A percentile compares a stretch with the other conserved stretches of the same genome.
Conservation (phyloP, 2,329 filamentous ascomycete species). For the Aplosporella prunicola region DNA sequence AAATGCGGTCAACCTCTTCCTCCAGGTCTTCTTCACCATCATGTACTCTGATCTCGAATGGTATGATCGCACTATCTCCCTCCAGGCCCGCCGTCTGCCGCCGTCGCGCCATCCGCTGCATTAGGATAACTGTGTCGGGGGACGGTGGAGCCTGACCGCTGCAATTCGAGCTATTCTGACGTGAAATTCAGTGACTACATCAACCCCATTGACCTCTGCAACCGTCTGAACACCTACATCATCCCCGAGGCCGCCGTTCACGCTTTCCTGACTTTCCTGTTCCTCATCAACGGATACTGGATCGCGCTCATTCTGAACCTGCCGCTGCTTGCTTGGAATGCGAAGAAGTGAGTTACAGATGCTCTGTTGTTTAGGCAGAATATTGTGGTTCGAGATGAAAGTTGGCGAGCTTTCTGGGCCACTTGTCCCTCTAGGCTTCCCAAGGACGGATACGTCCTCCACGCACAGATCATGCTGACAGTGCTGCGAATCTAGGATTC, state of each 20-base stretch:
- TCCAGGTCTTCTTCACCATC: conserved; percentile 99
- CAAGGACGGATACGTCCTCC: neutral
- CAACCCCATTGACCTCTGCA: conserved; percentile 99
- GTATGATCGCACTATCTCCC: too few species aligned
- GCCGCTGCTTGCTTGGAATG: conserved; percentile 84
- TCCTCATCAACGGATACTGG: conserved; percentile 99
- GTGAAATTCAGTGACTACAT: conserved; percentile 77
- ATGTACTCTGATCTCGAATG: conserved; percentile 99
- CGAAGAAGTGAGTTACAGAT: conserved; percentile 73
- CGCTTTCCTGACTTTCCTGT: conserved; percentile 87
- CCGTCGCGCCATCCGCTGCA: too few species aligned
- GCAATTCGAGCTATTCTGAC: conserved; percentile 9
- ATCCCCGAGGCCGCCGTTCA: conserved; percentile 97
- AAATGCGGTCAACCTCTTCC: conserved; percentile 99
- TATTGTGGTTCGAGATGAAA: too few species aligned
- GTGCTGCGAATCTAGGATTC: conserved; percentile 57
- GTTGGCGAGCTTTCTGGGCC: too few species aligned
- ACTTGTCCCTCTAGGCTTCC: too few species aligned
- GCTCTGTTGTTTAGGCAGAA: neutral
- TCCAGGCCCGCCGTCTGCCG: too few species aligned
- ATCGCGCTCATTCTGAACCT: conserved; percentile 83
- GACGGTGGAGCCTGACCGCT: too few species aligned
- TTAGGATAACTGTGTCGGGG: too few species aligned
- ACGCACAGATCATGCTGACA: conserved; percentile 26
- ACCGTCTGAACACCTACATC: conserved; percentile 99